These are phyloP conservation scores for Aspergillus sparsus DNA, from an alignment of 495 filamentous ascomycete species.

Conservation along the genomic window DNA sequence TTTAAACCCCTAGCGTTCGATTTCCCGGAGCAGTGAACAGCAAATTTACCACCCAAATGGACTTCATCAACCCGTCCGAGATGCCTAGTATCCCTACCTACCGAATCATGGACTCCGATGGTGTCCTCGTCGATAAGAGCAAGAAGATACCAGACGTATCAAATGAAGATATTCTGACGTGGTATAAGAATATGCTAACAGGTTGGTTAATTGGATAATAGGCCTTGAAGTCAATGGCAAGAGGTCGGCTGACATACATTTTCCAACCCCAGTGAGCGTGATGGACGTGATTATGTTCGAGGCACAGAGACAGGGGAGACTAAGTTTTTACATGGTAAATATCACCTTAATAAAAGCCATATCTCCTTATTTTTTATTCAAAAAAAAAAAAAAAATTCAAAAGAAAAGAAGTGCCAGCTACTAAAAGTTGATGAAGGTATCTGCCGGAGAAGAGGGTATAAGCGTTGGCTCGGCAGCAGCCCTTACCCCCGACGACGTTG, in stretches of 20 bases:
- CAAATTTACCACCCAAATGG: constrained; percentile 78
- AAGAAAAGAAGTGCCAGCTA: neutral
- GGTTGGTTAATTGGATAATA: constrained; percentile 38
- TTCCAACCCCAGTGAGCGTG: constrained; percentile 61
- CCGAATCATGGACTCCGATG: constrained; percentile 81
- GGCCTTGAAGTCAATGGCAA: neutral
- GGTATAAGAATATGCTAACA: constrained; percentile 68
- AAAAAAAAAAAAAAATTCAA: neutral
- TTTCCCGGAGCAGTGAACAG: constrained; percentile 97
- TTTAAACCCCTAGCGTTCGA: constrained; percentile 56
- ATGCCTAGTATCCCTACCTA: constrained; percentile 78
- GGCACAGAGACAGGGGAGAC: constrained; percentile 73
- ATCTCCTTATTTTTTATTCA: too few relatives aligned
- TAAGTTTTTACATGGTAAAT: constrained; percentile 95
- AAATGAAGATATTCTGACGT: constrained; percentile 65
- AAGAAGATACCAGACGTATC: constrained; percentile 61
- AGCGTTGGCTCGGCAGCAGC: constrained; percentile 84
- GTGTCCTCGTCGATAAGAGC: constrained; percentile 70
- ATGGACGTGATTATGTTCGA: constrained; percentile 97
- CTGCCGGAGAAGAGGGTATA: constrained; percentile 93
- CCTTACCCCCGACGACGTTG: constrained; percentile 76
- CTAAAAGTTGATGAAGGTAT: constrained; percentile 53
- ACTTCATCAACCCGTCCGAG: constrained; percentile 69
- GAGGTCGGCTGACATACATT: neutral
- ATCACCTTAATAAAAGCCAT: too few relatives aligned